phyloP scores from a whole-genome alignment of 495 filamentous ascomycete species.

The Aspergillus sparsus region DNA sequence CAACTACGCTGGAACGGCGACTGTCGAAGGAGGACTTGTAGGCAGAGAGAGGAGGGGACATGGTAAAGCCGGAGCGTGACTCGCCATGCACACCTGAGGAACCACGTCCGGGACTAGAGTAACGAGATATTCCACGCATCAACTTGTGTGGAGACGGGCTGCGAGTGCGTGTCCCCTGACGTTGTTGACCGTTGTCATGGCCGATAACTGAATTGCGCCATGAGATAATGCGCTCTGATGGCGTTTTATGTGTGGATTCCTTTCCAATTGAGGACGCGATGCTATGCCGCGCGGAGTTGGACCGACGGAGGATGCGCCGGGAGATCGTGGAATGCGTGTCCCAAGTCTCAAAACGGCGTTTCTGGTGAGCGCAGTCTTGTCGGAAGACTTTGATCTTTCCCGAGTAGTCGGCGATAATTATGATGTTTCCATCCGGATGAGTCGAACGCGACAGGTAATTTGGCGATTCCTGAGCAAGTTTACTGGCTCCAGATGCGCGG shows the following conservation, averaged over 20 bases:
- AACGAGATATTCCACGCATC: constrained; percentile 28
- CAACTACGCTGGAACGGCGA: constrained; percentile 25
- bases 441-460: constrained; percentile 71
- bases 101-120: constrained; percentile 30
- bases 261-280: constrained; percentile 50
- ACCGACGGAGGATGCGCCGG: constrained; percentile 69
- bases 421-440: constrained; percentile 86
- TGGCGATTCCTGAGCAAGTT: constrained; percentile 60
- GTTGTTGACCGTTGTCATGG: constrained; percentile 48
- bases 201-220: constrained; percentile 81
- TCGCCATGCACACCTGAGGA: constrained; percentile 24
- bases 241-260: constrained; percentile 54
- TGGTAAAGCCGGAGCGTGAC: constrained; percentile 36
- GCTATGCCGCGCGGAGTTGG: constrained; percentile 61
- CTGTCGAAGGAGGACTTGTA: constrained; percentile 36
- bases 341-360: constrained; percentile 54
- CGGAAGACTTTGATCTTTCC: constrained; percentile 92
- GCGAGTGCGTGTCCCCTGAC: constrained; percentile 44
- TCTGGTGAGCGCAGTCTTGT: constrained; percentile 81
- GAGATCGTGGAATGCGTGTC: constrained; percentile 73
- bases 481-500: constrained; percentile 48
- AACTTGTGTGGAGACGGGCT: constrained; percentile 62
- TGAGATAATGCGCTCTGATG: constrained; percentile 82
- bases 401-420: constrained; percentile 85
- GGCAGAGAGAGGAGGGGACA: constrained; percentile 41